Evolutionary conservation across 768 basidiomycete species (phyloP).

Genomic region (Boletus sp.): DNA sequence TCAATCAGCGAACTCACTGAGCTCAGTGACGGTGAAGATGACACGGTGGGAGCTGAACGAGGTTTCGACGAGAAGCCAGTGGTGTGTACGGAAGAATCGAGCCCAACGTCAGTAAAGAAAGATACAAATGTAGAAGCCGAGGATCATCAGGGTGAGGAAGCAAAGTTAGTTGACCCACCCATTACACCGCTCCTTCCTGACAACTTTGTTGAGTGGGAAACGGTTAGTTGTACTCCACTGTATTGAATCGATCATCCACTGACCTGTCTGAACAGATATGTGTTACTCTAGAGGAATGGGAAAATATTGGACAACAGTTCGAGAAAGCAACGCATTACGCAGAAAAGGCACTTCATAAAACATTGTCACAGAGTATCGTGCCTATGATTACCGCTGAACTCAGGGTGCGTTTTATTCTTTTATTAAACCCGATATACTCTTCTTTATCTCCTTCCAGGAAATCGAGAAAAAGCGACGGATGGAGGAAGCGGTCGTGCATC

Average conservation of each 20-base stretch:
- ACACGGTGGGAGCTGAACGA: constrained; percentile 20
- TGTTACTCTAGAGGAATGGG: constrained; percentile 82
- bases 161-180: neutral
- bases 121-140: neutral
- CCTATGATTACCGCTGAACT: constrained; percentile 69
- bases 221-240: constrained; percentile 46
- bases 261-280: constrained; percentile 57
- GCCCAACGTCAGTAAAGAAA: neutral
- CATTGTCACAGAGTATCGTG: constrained; percentile 61
- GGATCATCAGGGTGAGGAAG: constrained; percentile 1
- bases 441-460: constrained; percentile 43
- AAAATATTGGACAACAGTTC: constrained; percentile 71
- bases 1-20: constrained; percentile 76
- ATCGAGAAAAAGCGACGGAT: constrained; percentile 55
- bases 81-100: constrained; percentile 1
- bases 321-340: constrained; percentile 71
- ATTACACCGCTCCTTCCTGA: constrained; percentile 33
- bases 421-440: neutral
- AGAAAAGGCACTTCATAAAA: constrained; percentile 75
- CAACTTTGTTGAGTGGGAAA: constrained; percentile 87
- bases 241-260: neutral
- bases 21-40: constrained; percentile 48
- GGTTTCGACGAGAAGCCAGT: neutral
- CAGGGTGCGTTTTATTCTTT: constrained; percentile 40
- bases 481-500: constrained; percentile 74